Evolutionary conservation across 306 rosid species (phyloP).

Genomic region (Prinsepia uniflora): DNA sequence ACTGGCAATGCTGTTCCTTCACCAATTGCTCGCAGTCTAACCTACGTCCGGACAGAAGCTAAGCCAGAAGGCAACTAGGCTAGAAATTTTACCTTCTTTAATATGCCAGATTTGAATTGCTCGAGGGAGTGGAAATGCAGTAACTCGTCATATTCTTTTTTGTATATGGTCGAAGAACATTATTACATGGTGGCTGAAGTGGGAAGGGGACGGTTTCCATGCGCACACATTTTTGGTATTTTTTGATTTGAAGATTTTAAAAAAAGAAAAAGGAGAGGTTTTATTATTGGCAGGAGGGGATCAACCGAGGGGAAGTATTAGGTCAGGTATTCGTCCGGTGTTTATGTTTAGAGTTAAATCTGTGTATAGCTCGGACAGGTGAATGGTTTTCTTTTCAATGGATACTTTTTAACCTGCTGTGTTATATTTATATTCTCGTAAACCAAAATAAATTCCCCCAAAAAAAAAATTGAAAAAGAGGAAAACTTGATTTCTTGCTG

Average conservation of each 20-base stretch:
- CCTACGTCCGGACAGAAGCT: constrained; percentile 78
- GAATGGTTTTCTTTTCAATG: neutral
- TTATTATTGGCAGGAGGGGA: neutral
- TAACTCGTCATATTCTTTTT: constrained; percentile 20
- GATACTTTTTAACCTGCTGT: neutral
- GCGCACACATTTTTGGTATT: constrained; percentile 1
- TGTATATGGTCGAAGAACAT: constrained; percentile 45
- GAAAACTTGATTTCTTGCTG: neutral
- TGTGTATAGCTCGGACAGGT: constrained; percentile 6
- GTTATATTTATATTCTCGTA: neutral
- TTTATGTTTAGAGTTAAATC: neutral
- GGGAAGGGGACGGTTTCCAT: constrained; percentile 11
- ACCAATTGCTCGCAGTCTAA: constrained; percentile 63
- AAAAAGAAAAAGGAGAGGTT: neutral
- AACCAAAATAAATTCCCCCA: neutral
- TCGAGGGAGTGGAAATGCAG: constrained; percentile 9
- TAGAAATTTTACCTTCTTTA: constrained; percentile 4
- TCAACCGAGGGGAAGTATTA: neutral
- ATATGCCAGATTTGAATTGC: neutral
- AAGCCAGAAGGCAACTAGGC: constrained; percentile 61
- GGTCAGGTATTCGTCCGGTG: neutral
- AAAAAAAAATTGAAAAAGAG: neutral
- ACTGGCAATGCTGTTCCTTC: constrained; percentile 27
- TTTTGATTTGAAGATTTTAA: constrained; percentile 12
- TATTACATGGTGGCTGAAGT: constrained; percentile 26